Base-by-base conservation (phyloP, 441 rosid genomes). In the Adansonia madagascariensis region DNA sequence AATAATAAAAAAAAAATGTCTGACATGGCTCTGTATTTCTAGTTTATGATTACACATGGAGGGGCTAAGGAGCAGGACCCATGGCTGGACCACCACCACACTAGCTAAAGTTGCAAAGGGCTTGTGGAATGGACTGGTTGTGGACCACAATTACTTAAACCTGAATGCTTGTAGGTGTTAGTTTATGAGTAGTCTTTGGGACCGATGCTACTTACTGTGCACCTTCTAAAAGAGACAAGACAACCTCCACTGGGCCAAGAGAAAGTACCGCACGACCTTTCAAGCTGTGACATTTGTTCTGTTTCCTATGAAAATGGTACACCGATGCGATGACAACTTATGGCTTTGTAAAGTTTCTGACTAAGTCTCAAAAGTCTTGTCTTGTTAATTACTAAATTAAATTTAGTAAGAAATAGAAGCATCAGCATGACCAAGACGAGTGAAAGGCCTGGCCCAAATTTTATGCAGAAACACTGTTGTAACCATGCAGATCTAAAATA, bases 221-320 rank as follows among this genome's bases (percentile, higher is more conserved):
- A 52, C 49, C 59, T 68, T 44, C 4, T 62, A 44, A 61, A 53
- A 49, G 67, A 60, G 85, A 80, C 85, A 71, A 14, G 8, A 61
- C 75, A 77, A 80, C 83, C 66, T 84, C 80, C 18, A 14, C 12
- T 17, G 8, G 14, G 47, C 44, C 50, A 14, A 53, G 15, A 41
- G 79, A 82, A 71, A 78, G 44, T 59, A 78, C 5, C 70, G 5
- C 43, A 22, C 18, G 76, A 79, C 80, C 84, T 74, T 20, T 76
- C 81, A 0, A 14, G 47, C 59, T 20, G 63, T 22, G 61, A 78
- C 56, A 14, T 31, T 24, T 70, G 41, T 35, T 1, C 35, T 10
- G 43, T 14, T 27, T 15, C 27, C 3, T 18, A 0, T 44, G 17
- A 20, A 39, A 39, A 59, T 22, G 62, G 17, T 17, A 1, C 9